A percentile compares a stretch with the other conserved stretches of the same genome.
These are phyloP conservation scores for Scytalidium sp. DNA, from an alignment of 2,329 filamentous ascomycete genomes.

Conservation along the genomic window DNA sequence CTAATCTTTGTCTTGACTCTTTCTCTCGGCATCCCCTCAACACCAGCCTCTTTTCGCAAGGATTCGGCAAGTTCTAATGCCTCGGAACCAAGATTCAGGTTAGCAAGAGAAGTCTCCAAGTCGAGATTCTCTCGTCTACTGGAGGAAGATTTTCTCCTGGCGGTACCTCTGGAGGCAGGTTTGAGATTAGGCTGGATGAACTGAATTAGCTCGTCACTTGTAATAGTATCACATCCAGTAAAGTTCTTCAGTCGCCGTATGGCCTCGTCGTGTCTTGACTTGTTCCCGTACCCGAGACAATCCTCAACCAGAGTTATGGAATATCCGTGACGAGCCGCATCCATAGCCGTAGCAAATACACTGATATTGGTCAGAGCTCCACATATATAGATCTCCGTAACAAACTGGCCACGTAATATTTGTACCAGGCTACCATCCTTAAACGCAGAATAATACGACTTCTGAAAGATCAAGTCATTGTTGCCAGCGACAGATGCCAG, in stretches of 20 bases:
- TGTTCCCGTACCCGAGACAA: constrained; percentile 77
- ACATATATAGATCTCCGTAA: constrained; percentile 87
- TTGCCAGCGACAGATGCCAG: constrained; percentile 37
- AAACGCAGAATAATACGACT: constrained; percentile 88
- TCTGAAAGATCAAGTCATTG: constrained; percentile 52
- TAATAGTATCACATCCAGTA: constrained; percentile 29
- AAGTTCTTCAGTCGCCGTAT: constrained; percentile 22
- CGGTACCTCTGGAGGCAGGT: constrained; percentile 3
- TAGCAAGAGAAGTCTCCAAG: background rate
- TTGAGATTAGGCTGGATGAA: constrained; percentile 18
- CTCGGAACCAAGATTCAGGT: background rate
- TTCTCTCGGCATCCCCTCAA: constrained; percentile 19
- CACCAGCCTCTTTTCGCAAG: constrained; percentile 10
- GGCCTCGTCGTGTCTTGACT: constrained; percentile 55
- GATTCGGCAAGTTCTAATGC: background rate
- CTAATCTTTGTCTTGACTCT: constrained; percentile 26
- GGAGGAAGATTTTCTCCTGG: constrained; percentile 12
- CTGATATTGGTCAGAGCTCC: constrained; percentile 85
- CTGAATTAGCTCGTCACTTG: constrained; percentile 21
- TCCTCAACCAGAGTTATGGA: constrained; percentile 85
- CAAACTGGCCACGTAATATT: constrained; percentile 76
- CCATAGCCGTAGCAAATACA: constrained; percentile 86
- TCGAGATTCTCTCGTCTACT: constrained; percentile 3
- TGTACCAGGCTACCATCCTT: constrained; percentile 69
- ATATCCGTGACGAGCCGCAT: constrained; percentile 84